Conservation (phyloP, 2,329 filamentous ascomycete species). For the Bipolaris victoriae region DNA sequence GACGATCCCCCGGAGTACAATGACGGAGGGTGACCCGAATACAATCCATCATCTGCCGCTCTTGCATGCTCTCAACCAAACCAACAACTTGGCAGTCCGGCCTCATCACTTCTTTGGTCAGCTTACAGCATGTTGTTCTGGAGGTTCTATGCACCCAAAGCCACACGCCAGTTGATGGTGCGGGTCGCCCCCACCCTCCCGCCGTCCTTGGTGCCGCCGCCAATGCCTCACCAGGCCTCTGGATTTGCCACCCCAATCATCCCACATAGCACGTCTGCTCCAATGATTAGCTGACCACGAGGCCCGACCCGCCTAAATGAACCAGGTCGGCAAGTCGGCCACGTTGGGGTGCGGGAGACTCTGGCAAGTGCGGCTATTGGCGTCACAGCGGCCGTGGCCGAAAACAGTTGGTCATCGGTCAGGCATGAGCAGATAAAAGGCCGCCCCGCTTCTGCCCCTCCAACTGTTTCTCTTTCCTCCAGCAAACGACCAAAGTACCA, state of each 20-base stretch:
- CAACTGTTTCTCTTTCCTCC: conserved; percentile 7
- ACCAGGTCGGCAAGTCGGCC: conserved; percentile 3
- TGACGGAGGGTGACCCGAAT: neutral
- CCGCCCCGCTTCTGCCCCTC: conserved; percentile 23
- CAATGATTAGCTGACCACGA: conserved; percentile 13
- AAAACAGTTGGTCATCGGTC: conserved; percentile 19
- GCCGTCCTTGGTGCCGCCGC: conserved; percentile 22
- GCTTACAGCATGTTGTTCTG: neutral
- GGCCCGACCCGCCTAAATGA: conserved; percentile 15
- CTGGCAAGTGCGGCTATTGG: conserved; percentile 28
- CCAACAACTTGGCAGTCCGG: neutral
- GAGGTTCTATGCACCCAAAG: conserved; percentile 9
- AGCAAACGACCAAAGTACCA: conserved; percentile 18
- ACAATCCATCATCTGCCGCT: neutral
- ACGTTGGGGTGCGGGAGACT: neutral
- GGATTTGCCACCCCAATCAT: conserved; percentile 18
- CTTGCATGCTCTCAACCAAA: neutral
- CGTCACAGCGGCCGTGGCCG: conserved; percentile 16
- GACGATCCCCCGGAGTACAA: neutral
- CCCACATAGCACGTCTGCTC: neutral
- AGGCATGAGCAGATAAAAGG: conserved; percentile 21
- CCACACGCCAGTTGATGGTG: neutral
- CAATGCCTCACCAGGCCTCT: conserved; percentile 12
- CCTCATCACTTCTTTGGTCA: neutral
- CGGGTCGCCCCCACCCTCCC: conserved; percentile 3